Conservation (phyloP, 2,329 filamentous ascomycete genomes). For the Botryotinia globosa region DNA sequence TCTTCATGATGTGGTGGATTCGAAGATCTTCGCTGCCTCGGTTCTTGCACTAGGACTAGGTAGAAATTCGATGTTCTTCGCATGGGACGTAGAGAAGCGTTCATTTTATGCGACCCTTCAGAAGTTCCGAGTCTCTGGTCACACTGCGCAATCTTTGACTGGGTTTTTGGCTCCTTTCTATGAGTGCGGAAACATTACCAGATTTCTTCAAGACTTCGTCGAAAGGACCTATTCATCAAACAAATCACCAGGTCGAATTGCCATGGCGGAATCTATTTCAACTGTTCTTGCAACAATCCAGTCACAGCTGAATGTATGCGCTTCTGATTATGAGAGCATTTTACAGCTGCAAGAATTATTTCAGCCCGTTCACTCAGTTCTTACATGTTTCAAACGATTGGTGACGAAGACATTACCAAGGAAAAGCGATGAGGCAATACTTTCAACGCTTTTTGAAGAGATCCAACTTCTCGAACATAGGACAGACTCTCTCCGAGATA, state of each 20-base stretch:
- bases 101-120: slow-evolving; percentile 52
- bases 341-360: slow-evolving; percentile 38
- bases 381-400: slow-evolving; percentile 37
- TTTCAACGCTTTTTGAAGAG: slow-evolving; percentile 60
- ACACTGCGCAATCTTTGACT: slow-evolving; percentile 51
- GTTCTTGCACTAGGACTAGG: slow-evolving; percentile 67
- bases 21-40: slow-evolving; percentile 51
- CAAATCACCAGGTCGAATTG: slow-evolving; percentile 35
- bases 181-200: slow-evolving; percentile 40
- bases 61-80: slow-evolving; percentile 68
- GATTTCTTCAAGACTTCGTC: slow-evolving; percentile 34
- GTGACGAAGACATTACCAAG: slow-evolving; percentile 34
- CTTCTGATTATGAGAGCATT: slow-evolving; percentile 33
- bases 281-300: slow-evolving; percentile 39
- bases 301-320: slow-evolving; percentile 32
- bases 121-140: slow-evolving; percentile 49
- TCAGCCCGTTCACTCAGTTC: slow-evolving; percentile 34
- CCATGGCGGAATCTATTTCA: slow-evolving; percentile 41
- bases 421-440: slow-evolving; percentile 56
- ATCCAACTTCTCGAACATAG: slow-evolving; percentile 63
- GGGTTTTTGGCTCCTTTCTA: slow-evolving; percentile 42
- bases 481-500: slow-evolving; percentile 57
- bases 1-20: slow-evolving; percentile 46
- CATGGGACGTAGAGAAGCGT: slow-evolving; percentile 52
- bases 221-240: slow-evolving; percentile 33